Conservation (phyloP, 306 rosid species). For the Sicyos baderoa region DNA sequence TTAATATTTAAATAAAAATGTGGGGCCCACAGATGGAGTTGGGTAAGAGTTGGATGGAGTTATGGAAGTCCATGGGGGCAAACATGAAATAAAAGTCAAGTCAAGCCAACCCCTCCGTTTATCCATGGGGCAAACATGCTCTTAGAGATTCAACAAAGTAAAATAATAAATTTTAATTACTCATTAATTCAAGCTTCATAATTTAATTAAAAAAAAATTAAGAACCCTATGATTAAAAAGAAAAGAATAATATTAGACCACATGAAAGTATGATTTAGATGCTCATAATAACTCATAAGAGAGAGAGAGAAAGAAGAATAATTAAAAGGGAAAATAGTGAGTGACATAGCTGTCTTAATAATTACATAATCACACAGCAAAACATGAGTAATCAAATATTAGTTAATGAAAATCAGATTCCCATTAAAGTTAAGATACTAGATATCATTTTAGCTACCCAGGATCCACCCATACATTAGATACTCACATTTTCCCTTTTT, state of each 20-base stretch:
- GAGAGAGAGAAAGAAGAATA: not conserved
- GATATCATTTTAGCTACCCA: not conserved
- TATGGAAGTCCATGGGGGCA: no score
- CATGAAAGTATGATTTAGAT: slow-evolving; percentile 12
- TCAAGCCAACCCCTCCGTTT: no score
- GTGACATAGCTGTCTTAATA: not conserved
- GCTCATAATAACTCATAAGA: not conserved
- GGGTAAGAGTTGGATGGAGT: no score
- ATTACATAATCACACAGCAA: slow-evolving; percentile 5
- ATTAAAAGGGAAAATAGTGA: not conserved
- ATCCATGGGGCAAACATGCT: no score
- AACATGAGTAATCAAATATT: slow-evolving; percentile 11
- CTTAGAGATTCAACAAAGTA: no score
- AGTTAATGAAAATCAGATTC: slow-evolving; percentile 11
- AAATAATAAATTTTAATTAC: not conserved
- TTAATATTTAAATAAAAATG: no score
- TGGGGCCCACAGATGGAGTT: no score
- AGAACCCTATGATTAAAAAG: not conserved
- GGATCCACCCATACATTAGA: slow-evolving; percentile 8
- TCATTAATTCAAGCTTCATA: not conserved
- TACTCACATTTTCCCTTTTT: not conserved
- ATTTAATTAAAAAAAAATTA: not conserved
- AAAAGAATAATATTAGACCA: not conserved
- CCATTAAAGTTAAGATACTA: slow-evolving; percentile 17
- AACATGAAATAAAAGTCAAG: no score